Evolutionary conservation across 441 rosid species (phyloP).

Genomic region (Populus hybrid): DNA sequence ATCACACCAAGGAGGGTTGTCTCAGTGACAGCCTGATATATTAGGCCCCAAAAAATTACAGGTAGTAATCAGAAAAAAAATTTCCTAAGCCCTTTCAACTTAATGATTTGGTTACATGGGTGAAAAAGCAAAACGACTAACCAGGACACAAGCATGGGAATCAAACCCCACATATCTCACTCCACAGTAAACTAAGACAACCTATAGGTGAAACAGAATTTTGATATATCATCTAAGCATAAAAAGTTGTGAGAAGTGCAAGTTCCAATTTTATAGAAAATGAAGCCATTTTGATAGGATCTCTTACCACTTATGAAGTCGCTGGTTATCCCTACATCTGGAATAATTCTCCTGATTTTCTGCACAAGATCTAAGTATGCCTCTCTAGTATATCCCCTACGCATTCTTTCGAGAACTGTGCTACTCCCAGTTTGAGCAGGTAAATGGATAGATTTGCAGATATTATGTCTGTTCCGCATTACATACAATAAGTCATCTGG

Average conservation of each 20-base stretch:
- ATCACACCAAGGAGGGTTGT: background rate
- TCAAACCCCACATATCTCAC: no score
- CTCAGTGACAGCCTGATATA: background rate
- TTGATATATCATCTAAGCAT: background rate
- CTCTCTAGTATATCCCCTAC: slow-evolving; percentile 86
- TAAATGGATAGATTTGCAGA: slow-evolving; percentile 80
- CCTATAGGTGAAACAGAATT: background rate
- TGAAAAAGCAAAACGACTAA: no score
- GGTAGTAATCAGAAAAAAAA: background rate
- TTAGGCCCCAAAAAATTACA: background rate
- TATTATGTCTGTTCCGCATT: slow-evolving; percentile 76
- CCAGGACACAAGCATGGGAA: no score
- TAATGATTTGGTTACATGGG: background rate
- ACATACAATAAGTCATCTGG: slow-evolving; percentile 75
- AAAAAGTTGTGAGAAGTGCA: background rate
- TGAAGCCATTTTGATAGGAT: slow-evolving; percentile 11
- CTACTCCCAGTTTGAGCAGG: slow-evolving; percentile 94
- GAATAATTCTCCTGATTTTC: slow-evolving; percentile 66
- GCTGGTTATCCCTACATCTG: slow-evolving; percentile 78
- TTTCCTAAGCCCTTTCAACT: background rate
- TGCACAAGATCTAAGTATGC: slow-evolving; percentile 87
- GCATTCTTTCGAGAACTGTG: slow-evolving; percentile 78
- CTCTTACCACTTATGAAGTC: slow-evolving; percentile 84
- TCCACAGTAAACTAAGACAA: background rate
- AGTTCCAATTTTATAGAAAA: slow-evolving; percentile 4